Evolutionary conservation across 345 rosid genomes (phyloP).

Genomic region (Clarkia xantiana): DNA sequence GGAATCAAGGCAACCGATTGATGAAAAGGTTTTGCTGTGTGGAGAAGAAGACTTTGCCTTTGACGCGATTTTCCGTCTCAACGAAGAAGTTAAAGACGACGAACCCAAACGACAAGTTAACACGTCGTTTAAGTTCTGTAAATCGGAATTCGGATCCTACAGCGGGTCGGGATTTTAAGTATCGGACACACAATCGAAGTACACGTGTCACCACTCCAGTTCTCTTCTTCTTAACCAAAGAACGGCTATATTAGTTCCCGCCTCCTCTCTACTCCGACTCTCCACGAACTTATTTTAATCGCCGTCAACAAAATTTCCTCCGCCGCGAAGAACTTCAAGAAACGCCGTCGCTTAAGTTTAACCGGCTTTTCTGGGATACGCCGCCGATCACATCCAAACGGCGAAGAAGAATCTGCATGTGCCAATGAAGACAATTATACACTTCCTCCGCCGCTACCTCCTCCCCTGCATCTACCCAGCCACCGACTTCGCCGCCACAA

Average conservation of each 20-base stretch:
- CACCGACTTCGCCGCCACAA: conserved; percentile 9
- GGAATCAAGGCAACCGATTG: not conserved
- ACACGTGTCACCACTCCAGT: conserved; percentile 1
- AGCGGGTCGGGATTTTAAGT: not conserved
- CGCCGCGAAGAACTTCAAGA: not conserved
- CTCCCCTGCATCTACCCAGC: conserved; percentile 43
- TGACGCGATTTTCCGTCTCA: too few relatives aligned
- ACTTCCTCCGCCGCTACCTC: conserved; percentile 58
- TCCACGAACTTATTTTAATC: not conserved
- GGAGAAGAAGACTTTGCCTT: too few relatives aligned
- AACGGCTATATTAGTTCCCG: conserved; percentile 9
- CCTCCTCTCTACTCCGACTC: not conserved
- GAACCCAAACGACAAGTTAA: too few relatives aligned
- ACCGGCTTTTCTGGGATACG: too few relatives aligned
- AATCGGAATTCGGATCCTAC: too few relatives aligned
- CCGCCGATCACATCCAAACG: too few relatives aligned
- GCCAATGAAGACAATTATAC: conserved; percentile 39
- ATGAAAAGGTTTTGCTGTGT: too few relatives aligned
- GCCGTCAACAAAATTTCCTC: not conserved
- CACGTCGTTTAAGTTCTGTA: too few relatives aligned
- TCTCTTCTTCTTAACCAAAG: not conserved
- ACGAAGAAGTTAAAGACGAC: too few relatives aligned
- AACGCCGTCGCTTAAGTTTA: not conserved
- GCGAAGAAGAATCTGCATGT: not conserved
- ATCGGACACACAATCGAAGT: not conserved